Evolutionary conservation across 768 basidiomycete genomes (phyloP).

Genomic region (Pisolithus microcarpus): DNA sequence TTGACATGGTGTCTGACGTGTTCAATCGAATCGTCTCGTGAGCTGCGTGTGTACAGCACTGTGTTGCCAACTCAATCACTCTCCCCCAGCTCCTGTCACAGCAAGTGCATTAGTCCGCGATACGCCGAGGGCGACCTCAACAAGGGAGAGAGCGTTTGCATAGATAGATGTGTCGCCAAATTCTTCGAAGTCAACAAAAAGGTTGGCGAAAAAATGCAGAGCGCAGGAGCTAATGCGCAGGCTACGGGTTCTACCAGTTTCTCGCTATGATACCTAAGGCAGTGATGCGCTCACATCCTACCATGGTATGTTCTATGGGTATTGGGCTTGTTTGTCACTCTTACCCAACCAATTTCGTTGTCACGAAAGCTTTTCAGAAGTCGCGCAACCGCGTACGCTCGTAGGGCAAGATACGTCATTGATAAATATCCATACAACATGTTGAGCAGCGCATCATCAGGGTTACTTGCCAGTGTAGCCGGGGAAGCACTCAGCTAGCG

Average conservation of each 20-base stretch:
- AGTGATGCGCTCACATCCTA: background rate
- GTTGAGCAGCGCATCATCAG: slow-evolving; percentile 10
- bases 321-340: background rate
- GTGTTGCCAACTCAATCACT: slow-evolving; percentile 14
- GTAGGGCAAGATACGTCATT: slow-evolving; percentile 6
- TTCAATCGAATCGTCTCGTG: slow-evolving; percentile 85
- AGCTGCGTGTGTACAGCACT: slow-evolving; percentile 22
- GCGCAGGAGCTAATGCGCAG: slow-evolving; percentile 40
- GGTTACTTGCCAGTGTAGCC: slow-evolving; percentile 28
- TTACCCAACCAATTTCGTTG: background rate
- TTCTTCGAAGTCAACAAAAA: slow-evolving; percentile 97
- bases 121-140: slow-evolving; percentile 89
- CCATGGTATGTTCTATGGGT: slow-evolving; percentile 9
- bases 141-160: slow-evolving; percentile 98
- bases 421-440: slow-evolving; percentile 13
- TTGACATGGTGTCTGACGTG: slow-evolving; percentile 96
- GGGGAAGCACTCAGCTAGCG: slow-evolving; percentile 80
- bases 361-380: too few relatives aligned
- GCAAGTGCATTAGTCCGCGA: slow-evolving; percentile 84
- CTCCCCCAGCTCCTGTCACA: slow-evolving; percentile 72
- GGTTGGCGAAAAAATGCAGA: slow-evolving; percentile 91
- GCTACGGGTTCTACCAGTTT: slow-evolving; percentile 32
- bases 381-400: background rate
- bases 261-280: slow-evolving; percentile 24
- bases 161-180: slow-evolving; percentile 97